Evolutionary conservation across 176 grass and related monocot genomes (phyloP).

Genomic region (Eleusine indica): DNA sequence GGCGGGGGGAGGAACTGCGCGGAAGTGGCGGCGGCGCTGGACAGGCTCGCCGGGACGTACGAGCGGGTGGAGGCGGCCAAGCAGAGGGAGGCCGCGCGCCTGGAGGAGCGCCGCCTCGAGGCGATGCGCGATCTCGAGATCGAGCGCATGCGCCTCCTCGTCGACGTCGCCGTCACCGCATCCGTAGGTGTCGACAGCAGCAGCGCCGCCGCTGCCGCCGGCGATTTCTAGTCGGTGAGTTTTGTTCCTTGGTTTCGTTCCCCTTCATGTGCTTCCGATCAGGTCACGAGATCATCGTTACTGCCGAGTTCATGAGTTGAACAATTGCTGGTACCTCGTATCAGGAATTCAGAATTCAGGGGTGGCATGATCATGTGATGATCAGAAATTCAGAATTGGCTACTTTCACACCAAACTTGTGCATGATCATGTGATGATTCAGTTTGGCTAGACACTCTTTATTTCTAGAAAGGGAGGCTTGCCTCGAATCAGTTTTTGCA

Average conservation of each 20-base stretch:
- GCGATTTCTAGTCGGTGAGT: slow-evolving; percentile 44
- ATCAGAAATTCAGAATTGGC: neutral
- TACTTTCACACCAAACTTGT: neutral
- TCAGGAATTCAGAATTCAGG: slow-evolving; percentile 8
- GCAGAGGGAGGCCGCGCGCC: slow-evolving; percentile 54
- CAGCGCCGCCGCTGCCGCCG: neutral
- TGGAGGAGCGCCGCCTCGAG: slow-evolving; percentile 61
- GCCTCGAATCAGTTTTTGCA: neutral
- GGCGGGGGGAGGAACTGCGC: slow-evolving; percentile 18
- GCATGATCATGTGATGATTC: slow-evolving; percentile 19
- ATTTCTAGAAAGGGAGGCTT: neutral
- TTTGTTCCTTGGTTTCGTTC: neutral
- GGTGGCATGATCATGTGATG: slow-evolving; percentile 5
- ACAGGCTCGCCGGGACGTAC: slow-evolving; percentile 51
- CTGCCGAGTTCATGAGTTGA: neutral
- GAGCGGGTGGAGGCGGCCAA: slow-evolving; percentile 53
- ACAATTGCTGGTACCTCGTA: slow-evolving; percentile 9
- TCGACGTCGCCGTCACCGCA: slow-evolving; percentile 50
- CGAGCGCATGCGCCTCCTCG: slow-evolving; percentile 56
- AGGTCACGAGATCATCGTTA: neutral
- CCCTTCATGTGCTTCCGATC: neutral
- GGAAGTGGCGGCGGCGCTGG: slow-evolving; percentile 49
- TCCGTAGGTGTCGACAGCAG: slow-evolving; percentile 5
- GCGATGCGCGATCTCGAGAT: slow-evolving; percentile 58
- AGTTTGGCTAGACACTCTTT: slow-evolving; percentile 20